Conservation (phyloP, 352 stramenopile genomes). For the Pilasporangium apinafurcum region DNA sequence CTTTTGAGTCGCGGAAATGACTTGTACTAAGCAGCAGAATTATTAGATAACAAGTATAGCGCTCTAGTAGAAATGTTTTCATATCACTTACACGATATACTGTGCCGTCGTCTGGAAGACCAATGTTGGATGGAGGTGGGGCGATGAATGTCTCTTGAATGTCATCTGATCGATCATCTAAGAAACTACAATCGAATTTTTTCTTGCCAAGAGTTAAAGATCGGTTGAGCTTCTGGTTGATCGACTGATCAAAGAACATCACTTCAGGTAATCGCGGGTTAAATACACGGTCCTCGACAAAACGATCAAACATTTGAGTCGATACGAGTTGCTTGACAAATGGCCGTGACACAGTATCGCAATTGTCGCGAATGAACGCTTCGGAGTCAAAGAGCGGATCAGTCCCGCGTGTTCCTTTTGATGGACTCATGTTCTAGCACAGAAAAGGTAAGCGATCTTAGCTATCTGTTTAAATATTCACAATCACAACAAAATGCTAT, state of each 20-base stretch:
- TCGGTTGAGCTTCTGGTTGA: conserved; percentile 83
- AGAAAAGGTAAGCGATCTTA: neutral
- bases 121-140: conserved; percentile 71
- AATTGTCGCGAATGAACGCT: conserved; percentile 62
- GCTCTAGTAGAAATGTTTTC: too few relatives aligned
- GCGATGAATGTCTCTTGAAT: conserved; percentile 83
- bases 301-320: conserved; percentile 84
- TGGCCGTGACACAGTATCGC: conserved; percentile 41
- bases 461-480: neutral
- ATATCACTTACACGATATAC: conserved; percentile 62
- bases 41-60: too few relatives aligned
- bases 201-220: conserved; percentile 71
- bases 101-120: conserved; percentile 67
- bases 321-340: conserved; percentile 59
- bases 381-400: conserved; percentile 60
- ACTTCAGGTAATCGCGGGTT: conserved; percentile 61
- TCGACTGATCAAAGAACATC: conserved; percentile 82
- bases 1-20: conserved; percentile 78
- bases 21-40: conserved; percentile 52
- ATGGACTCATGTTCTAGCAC: conserved; percentile 15
- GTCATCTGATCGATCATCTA: conserved; percentile 67
- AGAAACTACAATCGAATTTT: conserved; percentile 79
- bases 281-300: conserved; percentile 73
- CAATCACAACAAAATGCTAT: neutral
- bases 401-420: conserved; percentile 15